phyloP scores from a whole-genome alignment of 352 stramenopile genomes.

The Pythium grandisporangium region DNA sequence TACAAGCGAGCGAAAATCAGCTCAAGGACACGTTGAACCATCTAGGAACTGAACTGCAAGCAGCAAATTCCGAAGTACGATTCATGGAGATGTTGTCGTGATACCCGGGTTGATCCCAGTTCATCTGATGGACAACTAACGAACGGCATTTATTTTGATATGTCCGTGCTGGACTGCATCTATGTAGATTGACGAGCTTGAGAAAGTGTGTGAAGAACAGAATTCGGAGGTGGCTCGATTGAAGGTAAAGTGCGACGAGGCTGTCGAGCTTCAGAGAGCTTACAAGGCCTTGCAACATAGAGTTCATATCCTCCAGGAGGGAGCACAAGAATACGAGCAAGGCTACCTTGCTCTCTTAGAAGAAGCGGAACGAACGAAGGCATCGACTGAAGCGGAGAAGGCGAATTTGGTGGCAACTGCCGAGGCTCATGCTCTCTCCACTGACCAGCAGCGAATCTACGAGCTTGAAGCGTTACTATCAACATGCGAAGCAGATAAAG shows the following conservation, averaged over 20 bases:
- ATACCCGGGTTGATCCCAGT: neutral
- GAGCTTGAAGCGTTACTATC: conserved; percentile 48
- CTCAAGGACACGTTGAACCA: conserved; percentile 27
- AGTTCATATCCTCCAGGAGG: conserved; percentile 22
- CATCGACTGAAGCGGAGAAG: conserved; percentile 40
- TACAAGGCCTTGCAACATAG: conserved; percentile 29
- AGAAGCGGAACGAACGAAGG: conserved; percentile 21
- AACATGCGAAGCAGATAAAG: conserved; percentile 49
- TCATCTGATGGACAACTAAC: too few relatives aligned
- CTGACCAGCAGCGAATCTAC: conserved; percentile 45
- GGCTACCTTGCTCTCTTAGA: conserved; percentile 48
- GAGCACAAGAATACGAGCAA: conserved; percentile 58
- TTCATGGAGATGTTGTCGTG: neutral
- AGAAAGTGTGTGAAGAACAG: conserved; percentile 22
- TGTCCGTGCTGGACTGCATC: neutral
- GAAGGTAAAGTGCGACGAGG: conserved; percentile 16
- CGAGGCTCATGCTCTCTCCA: conserved; percentile 36
- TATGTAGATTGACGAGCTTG: conserved; percentile 28
- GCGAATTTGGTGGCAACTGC: conserved; percentile 27
- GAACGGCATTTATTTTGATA: too few relatives aligned
- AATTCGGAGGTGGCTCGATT: conserved; percentile 24
- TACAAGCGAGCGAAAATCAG: conserved; percentile 19
- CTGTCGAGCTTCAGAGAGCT: conserved; percentile 14
- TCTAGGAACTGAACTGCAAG: conserved; percentile 38
- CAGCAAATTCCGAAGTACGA: conserved; percentile 39